phyloP scores from a whole-genome alignment of 1,284 basidiomycete genomes.

The Heterobasidion parviporum region DNA sequence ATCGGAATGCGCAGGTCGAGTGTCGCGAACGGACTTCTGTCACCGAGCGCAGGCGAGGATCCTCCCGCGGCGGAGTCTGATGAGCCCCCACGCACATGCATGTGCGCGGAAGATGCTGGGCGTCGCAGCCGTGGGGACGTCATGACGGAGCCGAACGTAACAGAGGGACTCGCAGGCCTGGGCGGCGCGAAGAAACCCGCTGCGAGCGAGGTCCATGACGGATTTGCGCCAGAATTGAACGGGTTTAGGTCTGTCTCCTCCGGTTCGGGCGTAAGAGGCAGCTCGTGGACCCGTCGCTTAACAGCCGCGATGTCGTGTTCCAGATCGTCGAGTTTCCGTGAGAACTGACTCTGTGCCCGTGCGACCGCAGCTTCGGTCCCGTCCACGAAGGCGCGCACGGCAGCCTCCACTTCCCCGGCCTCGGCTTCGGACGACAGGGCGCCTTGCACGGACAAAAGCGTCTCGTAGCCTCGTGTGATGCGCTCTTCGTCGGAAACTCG shows the following conservation, averaged over 20 bases:
- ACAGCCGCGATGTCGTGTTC: conserved; percentile 70
- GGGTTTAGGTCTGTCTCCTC: conserved; percentile 10
- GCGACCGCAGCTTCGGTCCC: conserved; percentile 33
- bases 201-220: conserved; percentile 54
- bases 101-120: conserved; percentile 31
- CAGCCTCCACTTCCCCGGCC: conserved; percentile 35
- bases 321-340: conserved; percentile 64
- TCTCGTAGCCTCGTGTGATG: conserved; percentile 62
- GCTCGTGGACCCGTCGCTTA: conserved; percentile 49
- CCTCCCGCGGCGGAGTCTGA: not conserved
- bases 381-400: conserved; percentile 55
- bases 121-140: conserved; percentile 49
- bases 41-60: not conserved
- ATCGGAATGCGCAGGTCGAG: conserved; percentile 57
- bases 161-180: conserved; percentile 29
- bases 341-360: conserved; percentile 42
- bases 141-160: conserved; percentile 64
- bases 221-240: conserved; percentile 6
- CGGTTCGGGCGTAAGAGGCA: conserved; percentile 11
- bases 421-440: conserved; percentile 29
- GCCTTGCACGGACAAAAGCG: conserved; percentile 54
- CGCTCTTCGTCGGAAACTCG: conserved; percentile 73
- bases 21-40: conserved; percentile 34
- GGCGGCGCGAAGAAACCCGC: conserved; percentile 31
- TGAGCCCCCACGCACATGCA: conserved; percentile 6